Percentiles rank a stretch among this genome's conserved stretches.
These are phyloP conservation scores for Lactarius evosmus DNA, from an alignment of 768 basidiomycete genomes.

Conservation along the genomic window DNA sequence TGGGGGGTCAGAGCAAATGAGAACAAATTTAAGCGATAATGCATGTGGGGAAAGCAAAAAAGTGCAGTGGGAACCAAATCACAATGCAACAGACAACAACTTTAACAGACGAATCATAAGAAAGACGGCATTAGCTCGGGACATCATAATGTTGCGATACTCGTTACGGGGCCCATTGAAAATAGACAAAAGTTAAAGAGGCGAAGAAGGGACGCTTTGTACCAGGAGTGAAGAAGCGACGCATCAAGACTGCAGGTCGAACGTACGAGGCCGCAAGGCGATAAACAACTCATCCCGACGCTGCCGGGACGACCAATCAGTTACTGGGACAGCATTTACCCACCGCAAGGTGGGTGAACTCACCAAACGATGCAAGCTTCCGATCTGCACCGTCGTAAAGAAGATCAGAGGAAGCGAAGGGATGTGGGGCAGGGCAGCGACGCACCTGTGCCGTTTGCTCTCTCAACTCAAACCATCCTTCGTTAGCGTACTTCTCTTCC, in stretches of 20 bases:
- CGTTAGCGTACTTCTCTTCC: neutral
- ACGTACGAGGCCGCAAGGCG: neutral
- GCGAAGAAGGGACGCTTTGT: neutral
- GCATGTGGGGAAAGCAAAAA: neutral
- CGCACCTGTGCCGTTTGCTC: slow-evolving; percentile 9
- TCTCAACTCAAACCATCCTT: neutral
- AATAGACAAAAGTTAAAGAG: neutral
- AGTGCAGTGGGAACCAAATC: neutral
- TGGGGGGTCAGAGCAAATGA: neutral
- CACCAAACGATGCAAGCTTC: slow-evolving; percentile 9
- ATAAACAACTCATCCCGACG: slow-evolving; percentile 4
- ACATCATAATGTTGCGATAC: neutral
- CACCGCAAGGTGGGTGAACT: neutral
- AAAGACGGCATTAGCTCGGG: neutral
- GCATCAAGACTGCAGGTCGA: neutral
- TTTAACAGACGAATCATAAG: neutral
- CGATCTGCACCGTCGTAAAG: neutral
- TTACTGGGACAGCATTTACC: neutral
- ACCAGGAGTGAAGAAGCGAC: neutral
- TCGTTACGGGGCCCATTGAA: neutral
- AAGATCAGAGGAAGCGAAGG: neutral
- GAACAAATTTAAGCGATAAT: neutral
- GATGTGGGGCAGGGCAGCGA: too few relatives aligned
- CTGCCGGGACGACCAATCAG: neutral
- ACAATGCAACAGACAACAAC: neutral